A percentile compares a stretch with the other conserved stretches of the same genome.
phyloP scores from a whole-genome alignment of 768 basidiomycete species.

The Rubroboletus satanas region DNA sequence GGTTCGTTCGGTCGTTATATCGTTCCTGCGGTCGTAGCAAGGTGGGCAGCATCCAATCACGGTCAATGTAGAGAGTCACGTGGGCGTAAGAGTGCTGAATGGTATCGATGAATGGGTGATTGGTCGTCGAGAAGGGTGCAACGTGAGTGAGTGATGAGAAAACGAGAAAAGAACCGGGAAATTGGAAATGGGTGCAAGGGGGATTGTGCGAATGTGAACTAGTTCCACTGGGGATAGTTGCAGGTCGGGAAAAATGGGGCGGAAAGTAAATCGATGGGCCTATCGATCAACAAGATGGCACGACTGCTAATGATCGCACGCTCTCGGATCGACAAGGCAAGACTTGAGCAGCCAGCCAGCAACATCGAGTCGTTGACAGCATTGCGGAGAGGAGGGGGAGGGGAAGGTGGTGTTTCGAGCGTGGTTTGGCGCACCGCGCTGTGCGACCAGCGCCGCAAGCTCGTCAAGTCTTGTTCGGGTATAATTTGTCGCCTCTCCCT shows the following conservation, averaged over 20 bases:
- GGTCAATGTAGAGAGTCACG: constrained; percentile 10
- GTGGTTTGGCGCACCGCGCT: constrained; percentile 30
- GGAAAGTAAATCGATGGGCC: constrained; percentile 29
- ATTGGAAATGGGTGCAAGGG: constrained; percentile 13
- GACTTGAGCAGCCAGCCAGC: constrained; percentile 34
- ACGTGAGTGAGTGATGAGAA: constrained; percentile 21
- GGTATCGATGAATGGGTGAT: constrained; percentile 24
- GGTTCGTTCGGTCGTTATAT: constrained; percentile 32
- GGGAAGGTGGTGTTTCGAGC: constrained; percentile 20
- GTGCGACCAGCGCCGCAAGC: constrained; percentile 31
- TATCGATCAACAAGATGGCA: constrained; percentile 46
- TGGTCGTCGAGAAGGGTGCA: constrained; percentile 24
- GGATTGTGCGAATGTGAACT: constrained; percentile 22
- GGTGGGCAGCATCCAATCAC: constrained; percentile 21
- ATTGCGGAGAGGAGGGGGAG: constrained; percentile 14
- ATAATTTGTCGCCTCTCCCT: constrained; percentile 18
- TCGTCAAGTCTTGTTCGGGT: constrained; percentile 25
- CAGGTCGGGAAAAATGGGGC: constrained; percentile 20
- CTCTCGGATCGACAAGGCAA: constrained; percentile 34
- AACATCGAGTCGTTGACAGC: constrained; percentile 37
- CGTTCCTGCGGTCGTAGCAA: constrained; percentile 33
- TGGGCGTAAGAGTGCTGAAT: constrained; percentile 18
- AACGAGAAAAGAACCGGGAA: constrained; percentile 11
- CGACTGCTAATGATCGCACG: constrained; percentile 28
- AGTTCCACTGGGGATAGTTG: constrained; percentile 29